Conservation (phyloP, 2,329 filamentous ascomycete species). For the Chaetomium strumarium region DNA sequence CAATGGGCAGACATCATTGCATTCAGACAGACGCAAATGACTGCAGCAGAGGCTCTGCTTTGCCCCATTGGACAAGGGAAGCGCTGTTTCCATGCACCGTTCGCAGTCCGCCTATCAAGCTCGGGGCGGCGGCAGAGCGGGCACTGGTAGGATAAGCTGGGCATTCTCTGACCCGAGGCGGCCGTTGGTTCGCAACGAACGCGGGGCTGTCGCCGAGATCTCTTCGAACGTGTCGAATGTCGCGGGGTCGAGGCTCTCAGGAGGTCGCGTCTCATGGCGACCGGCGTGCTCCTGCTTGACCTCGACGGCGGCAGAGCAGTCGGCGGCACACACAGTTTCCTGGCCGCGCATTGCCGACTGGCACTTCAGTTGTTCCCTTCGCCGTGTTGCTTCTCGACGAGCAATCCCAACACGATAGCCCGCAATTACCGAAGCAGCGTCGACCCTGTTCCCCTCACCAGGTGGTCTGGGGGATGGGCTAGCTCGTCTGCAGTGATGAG, state of each 20-base stretch:
- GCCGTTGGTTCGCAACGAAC: not conserved
- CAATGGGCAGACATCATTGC: not conserved
- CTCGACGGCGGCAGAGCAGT: not conserved
- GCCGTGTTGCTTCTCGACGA: not conserved
- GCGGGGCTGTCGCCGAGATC: not conserved
- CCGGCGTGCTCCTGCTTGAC: not conserved
- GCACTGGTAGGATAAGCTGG: not conserved
- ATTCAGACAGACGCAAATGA: conserved; percentile 1
- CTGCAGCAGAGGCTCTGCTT: not conserved
- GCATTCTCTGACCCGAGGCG: too few relatives aligned
- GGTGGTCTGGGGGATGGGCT: conserved; percentile 20
- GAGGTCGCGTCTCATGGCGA: conserved; percentile 8
- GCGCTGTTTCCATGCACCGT: conserved; percentile 5
- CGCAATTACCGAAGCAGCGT: conserved; percentile 15
- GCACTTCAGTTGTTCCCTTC: conserved; percentile 6
- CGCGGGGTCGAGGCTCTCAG: not conserved
- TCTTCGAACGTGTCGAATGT: not conserved
- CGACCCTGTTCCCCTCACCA: conserved; percentile 7
- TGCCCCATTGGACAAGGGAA: conserved; percentile 14
- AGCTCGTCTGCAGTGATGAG: conserved; percentile 35
- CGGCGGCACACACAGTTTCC: conserved; percentile 5
- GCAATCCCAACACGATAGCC: conserved; percentile 15
- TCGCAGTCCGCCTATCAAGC: conserved; percentile 1
- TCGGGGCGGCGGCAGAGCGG: not conserved
- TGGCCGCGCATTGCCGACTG: not conserved